Evolutionary conservation across 2,329 filamentous ascomycete species (phyloP).

Genomic region (Thermoascus crustaceus): DNA sequence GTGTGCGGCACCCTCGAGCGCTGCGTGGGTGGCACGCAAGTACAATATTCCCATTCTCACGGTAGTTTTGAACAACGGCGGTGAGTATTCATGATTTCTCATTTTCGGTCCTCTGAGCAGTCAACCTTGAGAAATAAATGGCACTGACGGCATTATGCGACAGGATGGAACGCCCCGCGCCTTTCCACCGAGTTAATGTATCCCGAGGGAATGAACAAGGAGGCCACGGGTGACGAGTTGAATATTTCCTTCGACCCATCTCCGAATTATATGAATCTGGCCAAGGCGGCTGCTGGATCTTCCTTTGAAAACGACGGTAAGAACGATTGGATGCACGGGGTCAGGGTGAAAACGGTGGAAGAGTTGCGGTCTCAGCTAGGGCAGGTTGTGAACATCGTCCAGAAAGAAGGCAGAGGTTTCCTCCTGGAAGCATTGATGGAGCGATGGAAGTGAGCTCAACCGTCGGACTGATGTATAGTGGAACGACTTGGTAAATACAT

Average conservation of each 20-base stretch:
- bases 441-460: too few species aligned
- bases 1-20: slow-evolving; percentile 56
- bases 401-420: background rate
- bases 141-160: slow-evolving; percentile 16
- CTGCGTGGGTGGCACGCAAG: slow-evolving; percentile 60
- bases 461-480: too few species aligned
- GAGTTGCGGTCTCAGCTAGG: background rate
- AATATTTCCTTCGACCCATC: slow-evolving; percentile 60
- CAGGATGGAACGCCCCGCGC: slow-evolving; percentile 61
- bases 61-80: slow-evolving; percentile 56
- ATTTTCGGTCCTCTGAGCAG: background rate
- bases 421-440: too few species aligned
- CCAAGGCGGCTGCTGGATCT: slow-evolving; percentile 53
- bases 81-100: background rate
- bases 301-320: background rate
- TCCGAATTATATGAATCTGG: slow-evolving; percentile 60
- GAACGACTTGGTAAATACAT: too few species aligned
- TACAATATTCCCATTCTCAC: slow-evolving; percentile 60
- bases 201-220: slow-evolving; percentile 54
- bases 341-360: background rate
- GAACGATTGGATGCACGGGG: background rate
- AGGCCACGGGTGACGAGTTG: slow-evolving; percentile 54
- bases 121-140: background rate
- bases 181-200: slow-evolving; percentile 56
- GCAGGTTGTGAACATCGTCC: background rate